phyloP scores from a whole-genome alignment of 2,329 filamentous ascomycete species.

The Nigrospora osmanthi region DNA sequence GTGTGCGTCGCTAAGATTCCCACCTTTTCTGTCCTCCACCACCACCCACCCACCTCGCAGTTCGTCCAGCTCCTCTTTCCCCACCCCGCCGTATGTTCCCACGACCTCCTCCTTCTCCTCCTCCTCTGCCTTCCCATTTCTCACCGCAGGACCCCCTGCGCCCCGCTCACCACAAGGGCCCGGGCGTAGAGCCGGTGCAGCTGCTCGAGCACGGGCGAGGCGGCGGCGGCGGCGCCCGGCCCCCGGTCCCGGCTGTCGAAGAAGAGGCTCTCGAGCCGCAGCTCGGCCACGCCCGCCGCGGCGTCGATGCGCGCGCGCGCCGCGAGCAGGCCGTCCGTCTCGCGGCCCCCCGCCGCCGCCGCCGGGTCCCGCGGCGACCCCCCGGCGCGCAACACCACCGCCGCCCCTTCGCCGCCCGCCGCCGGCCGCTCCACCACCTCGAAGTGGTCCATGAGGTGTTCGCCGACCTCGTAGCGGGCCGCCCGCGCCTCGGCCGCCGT shows the following conservation, averaged over 20 bases:
- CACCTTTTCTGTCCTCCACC: too few species aligned
- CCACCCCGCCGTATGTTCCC: too few species aligned
- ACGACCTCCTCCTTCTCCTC: too few species aligned
- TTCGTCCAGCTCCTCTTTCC: too few species aligned
- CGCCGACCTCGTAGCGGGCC: constrained; percentile 55
- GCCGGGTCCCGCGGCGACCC: constrained; percentile 52
- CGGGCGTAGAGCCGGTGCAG: constrained; percentile 10
- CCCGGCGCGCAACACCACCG: constrained; percentile 58
- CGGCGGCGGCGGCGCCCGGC: constrained; percentile 2
- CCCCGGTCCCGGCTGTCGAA: constrained; percentile 31
- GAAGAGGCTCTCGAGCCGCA: constrained; percentile 57
- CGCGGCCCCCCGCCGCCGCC: too few species aligned
- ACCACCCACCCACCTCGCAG: too few species aligned
- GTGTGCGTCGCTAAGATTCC: too few species aligned
- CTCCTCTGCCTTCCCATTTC: too few species aligned
- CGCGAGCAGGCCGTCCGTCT: constrained; percentile 59
- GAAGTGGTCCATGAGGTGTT: constrained; percentile 62
- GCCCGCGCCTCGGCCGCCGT: constrained; percentile 41
- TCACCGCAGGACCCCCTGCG: not conserved
- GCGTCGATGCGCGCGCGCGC: constrained; percentile 54
- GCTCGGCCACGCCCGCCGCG: constrained; percentile 51
- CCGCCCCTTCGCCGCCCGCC: too few species aligned
- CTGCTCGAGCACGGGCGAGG: constrained; percentile 5
- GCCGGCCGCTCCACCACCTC: constrained; percentile 60
- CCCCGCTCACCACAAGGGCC: constrained; percentile 6